Conservation (phyloP, 768 basidiomycete species). For the Pisolithus orientalis region DNA sequence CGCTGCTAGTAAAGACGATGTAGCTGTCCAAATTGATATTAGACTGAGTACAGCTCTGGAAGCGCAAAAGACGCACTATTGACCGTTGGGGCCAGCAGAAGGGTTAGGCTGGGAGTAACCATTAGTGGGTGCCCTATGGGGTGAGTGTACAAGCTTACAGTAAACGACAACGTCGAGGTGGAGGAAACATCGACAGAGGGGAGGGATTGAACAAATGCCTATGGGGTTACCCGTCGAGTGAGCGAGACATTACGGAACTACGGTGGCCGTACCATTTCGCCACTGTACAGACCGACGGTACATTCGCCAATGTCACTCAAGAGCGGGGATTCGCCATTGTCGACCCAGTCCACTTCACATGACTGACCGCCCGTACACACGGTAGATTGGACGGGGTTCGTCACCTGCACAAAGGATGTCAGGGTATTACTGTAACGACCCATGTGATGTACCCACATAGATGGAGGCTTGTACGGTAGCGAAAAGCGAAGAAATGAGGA, state of each 20-base stretch:
- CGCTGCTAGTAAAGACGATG: constrained; percentile 46
- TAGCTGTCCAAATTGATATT: constrained; percentile 38
- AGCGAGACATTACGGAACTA: not conserved
- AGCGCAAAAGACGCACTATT: constrained; percentile 42
- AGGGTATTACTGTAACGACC: not conserved
- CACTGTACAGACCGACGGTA: constrained; percentile 51
- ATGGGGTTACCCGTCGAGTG: not conserved
- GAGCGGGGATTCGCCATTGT: constrained; percentile 51
- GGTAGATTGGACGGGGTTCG: constrained; percentile 35
- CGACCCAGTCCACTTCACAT: constrained; percentile 55
- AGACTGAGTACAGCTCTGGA: not conserved
- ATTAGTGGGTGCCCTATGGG: not conserved
- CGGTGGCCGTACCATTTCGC: constrained; percentile 38
- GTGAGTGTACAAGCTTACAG: constrained; percentile 31
- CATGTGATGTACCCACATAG: constrained; percentile 14
- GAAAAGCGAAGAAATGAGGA: constrained; percentile 12
- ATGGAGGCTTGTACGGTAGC: constrained; percentile 9
- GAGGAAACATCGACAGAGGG: constrained; percentile 47
- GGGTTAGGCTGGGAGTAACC: constrained; percentile 42
- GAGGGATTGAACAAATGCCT: constrained; percentile 57
- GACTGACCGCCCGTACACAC: constrained; percentile 48
- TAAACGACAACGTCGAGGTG: constrained; percentile 46
- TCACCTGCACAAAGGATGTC: constrained; percentile 33
- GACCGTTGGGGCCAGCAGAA: constrained; percentile 45
- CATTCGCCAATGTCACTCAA: constrained; percentile 45